Base-by-base conservation (phyloP, 2,329 filamentous ascomycete genomes). In the Exophiala dermatitidis region DNA sequence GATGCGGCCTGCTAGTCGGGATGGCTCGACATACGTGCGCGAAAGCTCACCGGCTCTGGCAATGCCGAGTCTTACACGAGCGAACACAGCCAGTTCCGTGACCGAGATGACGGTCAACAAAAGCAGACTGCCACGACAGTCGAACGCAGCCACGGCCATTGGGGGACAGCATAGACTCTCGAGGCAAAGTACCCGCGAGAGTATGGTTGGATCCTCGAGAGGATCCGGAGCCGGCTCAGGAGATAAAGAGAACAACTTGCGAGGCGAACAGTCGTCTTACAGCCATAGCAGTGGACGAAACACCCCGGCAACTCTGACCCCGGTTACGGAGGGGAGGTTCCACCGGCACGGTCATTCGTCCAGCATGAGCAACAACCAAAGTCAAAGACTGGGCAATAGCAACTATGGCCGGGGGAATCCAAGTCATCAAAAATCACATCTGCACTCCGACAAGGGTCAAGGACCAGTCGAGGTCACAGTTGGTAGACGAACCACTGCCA, bases 121-220 rank as follows among this genome's bases (percentile, higher is more conserved):
- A 48, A 60, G 56, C 46, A 46, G 60, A 28, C 42, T 62, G 26
- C 56, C 60, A 30, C 50, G 60, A 12, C 61, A 63, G 43, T 56
- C 59, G 1, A 57, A 56, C 0, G 54, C 52, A 1, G 31, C 47
- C 9, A 44, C 51, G 41, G 45, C 38, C 8, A 33, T 57, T 29
- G 42, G 43, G 43, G 51, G 54, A n/a, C 57, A 54, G n/a, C 53
- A 59, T 46, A 51, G 61, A 29, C 55, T 63, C 5, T 61, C 59
- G 3, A 41, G 61, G 44, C 61, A 62, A 43, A 60, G 60, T 29
- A 63, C 61, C n/a, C 53, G 60, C 37, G 61, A 63, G 42, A 59
- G 56, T 12, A 60, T 63, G 51, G 46, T 54, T 40, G 53, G 52
- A 3, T 55, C 52, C 9, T 41, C 50, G 3, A 50, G 53, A 28